These are phyloP conservation scores for Globisporangium recalcitrans DNA, from an alignment of 352 stramenopile genomes.

Conservation along the genomic window DNA sequence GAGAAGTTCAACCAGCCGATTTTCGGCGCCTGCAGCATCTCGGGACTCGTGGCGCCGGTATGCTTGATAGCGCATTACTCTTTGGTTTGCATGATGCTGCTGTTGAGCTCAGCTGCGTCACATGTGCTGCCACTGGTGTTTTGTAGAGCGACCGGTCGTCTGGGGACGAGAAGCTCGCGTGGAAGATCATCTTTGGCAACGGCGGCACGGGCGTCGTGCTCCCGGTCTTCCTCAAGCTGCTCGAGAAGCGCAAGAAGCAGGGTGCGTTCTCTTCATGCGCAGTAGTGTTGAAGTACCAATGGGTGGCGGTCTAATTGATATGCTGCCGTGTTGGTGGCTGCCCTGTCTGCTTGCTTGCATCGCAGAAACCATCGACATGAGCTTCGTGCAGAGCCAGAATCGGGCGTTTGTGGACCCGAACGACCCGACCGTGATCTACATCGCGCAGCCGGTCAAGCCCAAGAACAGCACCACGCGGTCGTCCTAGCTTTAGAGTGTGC, in stretches of 20 bases:
- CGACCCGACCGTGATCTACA: constrained; percentile 83
- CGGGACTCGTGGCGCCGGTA: constrained; percentile 58
- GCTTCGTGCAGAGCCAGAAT: constrained; percentile 75
- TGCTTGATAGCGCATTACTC: not conserved
- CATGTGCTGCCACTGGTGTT: not conserved
- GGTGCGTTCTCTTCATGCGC: too few species aligned
- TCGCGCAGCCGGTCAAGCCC: constrained; percentile 57
- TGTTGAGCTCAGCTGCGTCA: not conserved
- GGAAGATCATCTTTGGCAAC: constrained; percentile 84
- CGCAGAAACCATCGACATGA: constrained; percentile 59
- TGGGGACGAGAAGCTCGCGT: constrained; percentile 34
- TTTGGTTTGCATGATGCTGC: not conserved
- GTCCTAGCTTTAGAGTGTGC: not conserved
- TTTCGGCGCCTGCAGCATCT: constrained; percentile 86
- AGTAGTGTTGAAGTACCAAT: too few species aligned
- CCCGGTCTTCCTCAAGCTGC: constrained; percentile 71
- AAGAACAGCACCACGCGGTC: constrained; percentile 12
- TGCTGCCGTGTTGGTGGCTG: not conserved
- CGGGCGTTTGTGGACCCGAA: constrained; percentile 85
- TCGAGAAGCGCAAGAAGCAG: constrained; percentile 79
- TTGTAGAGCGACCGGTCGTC: constrained; percentile 2
- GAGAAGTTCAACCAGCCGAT: constrained; percentile 91
- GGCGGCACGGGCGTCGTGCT: constrained; percentile 79
- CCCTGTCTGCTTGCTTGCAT: not conserved
- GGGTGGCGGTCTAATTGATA: not conserved